Conservation (phyloP, 768 basidiomycete genomes). For the Auricularia sp. region DNA sequence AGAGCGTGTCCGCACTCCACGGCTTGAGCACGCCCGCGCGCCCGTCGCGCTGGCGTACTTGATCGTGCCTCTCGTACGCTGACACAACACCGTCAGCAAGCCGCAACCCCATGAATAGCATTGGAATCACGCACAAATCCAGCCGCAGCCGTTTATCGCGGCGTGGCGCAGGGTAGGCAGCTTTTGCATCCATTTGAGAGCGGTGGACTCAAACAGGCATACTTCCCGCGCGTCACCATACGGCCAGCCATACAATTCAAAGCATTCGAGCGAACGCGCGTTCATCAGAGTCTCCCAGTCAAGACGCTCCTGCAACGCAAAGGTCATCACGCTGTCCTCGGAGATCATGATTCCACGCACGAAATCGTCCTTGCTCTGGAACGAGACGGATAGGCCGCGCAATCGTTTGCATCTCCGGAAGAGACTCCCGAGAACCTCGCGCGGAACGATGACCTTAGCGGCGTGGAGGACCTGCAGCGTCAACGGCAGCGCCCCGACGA, state of each 20-base stretch:
- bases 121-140: too few relatives aligned
- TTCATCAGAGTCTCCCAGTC: background rate
- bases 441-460: background rate
- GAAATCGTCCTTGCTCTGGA: background rate
- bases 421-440: background rate
- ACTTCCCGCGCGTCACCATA: background rate
- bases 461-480: background rate
- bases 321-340: background rate
- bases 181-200: too few relatives aligned
- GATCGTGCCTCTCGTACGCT: too few relatives aligned
- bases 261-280: background rate
- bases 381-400: background rate
- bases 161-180: too few relatives aligned
- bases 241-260: background rate
- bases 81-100: too few relatives aligned
- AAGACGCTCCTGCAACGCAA: background rate
- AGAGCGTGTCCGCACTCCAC: too few relatives aligned
- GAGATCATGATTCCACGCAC: background rate
- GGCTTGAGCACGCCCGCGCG: too few relatives aligned
- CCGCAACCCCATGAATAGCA: too few relatives aligned
- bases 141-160: too few relatives aligned
- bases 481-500: background rate
- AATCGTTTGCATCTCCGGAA: background rate
- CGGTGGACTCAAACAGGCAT: too few relatives aligned
- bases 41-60: too few relatives aligned